A percentile compares a stretch with the other conserved stretches of the same genome.
These are phyloP conservation scores for Stemphylium lycopersici DNA, from an alignment of 2,329 filamentous ascomycete species.

Conservation along the genomic window DNA sequence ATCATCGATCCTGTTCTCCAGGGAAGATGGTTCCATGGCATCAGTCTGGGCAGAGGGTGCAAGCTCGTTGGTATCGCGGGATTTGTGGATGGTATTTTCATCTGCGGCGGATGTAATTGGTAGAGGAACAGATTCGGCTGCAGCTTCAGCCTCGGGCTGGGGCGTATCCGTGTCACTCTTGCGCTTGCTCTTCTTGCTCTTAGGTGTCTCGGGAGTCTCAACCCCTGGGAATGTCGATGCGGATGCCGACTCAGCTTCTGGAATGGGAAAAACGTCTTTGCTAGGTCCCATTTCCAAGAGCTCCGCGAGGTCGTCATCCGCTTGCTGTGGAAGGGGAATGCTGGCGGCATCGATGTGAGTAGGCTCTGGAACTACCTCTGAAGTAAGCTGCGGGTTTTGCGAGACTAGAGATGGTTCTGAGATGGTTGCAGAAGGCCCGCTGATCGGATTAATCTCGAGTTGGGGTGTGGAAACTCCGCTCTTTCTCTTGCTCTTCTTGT, in stretches of 20 bases:
- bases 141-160: constrained; percentile 1
- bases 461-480: constrained; percentile 18
- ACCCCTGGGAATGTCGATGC: neutral
- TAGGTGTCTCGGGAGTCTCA: neutral
- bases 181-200: constrained; percentile 12
- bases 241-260: neutral
- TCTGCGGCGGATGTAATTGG: neutral
- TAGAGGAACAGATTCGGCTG: constrained; percentile 1
- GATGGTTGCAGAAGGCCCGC: constrained; percentile 1
- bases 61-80: neutral
- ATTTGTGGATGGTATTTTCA: neutral
- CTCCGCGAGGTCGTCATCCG: constrained; percentile 3
- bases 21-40: neutral
- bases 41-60: neutral
- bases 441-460: neutral
- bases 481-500: constrained; percentile 29
- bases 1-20: neutral
- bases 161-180: constrained; percentile 8
- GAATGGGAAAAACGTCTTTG: neutral
- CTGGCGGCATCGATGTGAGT: neutral
- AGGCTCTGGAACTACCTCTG: neutral
- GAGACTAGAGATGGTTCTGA: neutral
- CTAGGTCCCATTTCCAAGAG: neutral
- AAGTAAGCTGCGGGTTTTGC: neutral
- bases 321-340: constrained; percentile 2